These are phyloP conservation scores for Naganishia sp. DNA, from an alignment of 1,284 basidiomycete genomes.

Conservation along the genomic window DNA sequence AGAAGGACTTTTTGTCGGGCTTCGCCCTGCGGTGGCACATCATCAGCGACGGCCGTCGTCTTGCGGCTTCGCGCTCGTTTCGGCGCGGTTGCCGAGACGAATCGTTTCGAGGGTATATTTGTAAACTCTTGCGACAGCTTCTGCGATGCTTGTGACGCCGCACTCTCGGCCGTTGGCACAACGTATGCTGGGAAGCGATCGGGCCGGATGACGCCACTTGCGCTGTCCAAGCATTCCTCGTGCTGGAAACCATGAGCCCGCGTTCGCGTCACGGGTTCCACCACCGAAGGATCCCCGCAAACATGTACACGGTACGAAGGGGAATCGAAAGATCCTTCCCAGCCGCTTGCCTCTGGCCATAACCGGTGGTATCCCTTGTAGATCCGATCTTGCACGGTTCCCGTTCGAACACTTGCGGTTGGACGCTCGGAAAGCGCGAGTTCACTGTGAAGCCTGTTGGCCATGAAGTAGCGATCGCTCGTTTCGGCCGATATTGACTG, in stretches of 20 bases:
- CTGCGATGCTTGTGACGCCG: neutral
- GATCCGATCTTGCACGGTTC: conserved; percentile 21
- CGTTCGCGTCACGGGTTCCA: conserved; percentile 7
- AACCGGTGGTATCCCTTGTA: conserved; percentile 19
- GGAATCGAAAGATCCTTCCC: conserved; percentile 11
- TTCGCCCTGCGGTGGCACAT: conserved; percentile 9
- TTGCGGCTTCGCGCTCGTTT: neutral
- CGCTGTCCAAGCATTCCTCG: neutral
- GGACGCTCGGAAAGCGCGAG: conserved; percentile 15
- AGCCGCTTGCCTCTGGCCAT: conserved; percentile 15
- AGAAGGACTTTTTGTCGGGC: conserved; percentile 12
- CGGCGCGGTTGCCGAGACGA: conserved; percentile 1
- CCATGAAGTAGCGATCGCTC: conserved; percentile 15
- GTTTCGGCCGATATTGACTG: conserved; percentile 18
- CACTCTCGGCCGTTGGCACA: neutral
- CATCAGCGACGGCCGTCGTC: conserved; percentile 2
- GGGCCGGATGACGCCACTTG: neutral
- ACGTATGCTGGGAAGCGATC: neutral
- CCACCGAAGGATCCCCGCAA: neutral
- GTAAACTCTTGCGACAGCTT: neutral
- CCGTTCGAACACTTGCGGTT: neutral
- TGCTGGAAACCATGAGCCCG: conserved; percentile 4
- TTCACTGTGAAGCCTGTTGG: conserved; percentile 20
- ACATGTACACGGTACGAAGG: conserved; percentile 21
- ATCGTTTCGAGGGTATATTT: conserved; percentile 11